phyloP scores from a whole-genome alignment of 208 protist species.

The Trypanosomatidae sp. region DNA sequence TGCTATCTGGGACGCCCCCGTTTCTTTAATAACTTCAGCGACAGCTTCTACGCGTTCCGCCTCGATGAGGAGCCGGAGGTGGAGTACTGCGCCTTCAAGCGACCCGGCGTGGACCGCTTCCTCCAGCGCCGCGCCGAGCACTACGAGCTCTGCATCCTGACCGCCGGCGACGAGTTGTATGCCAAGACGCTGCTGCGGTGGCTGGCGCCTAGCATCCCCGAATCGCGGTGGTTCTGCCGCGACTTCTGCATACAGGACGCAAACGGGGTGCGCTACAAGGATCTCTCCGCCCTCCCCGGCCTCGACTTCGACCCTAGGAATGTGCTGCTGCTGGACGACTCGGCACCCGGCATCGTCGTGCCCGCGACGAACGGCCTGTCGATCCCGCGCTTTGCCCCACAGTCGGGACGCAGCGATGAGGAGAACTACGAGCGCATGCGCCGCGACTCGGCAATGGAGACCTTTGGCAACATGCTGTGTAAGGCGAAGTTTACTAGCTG shows the following conservation, averaged over 20 bases:
- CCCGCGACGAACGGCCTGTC: slow-evolving; percentile 54
- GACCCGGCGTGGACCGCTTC: slow-evolving; percentile 52
- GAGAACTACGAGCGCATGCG: slow-evolving; percentile 34
- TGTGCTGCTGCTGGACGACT: slow-evolving; percentile 72
- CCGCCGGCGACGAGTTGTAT: slow-evolving; percentile 61
- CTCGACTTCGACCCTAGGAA: no score
- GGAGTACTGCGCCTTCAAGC: slow-evolving; percentile 48
- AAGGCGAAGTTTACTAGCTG: slow-evolving; percentile 15
- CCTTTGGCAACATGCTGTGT: slow-evolving; percentile 40
- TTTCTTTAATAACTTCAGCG: slow-evolving; percentile 25
- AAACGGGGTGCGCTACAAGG: no score
- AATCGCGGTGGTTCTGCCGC: slow-evolving; percentile 50
- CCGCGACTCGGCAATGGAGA: slow-evolving; percentile 27
- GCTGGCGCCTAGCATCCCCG: slow-evolving; percentile 36
- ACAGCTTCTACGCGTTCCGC: slow-evolving; percentile 20
- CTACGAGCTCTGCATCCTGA: slow-evolving; percentile 72
- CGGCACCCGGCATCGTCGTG: slow-evolving; percentile 53
- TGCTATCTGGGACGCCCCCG: slow-evolving; percentile 34
- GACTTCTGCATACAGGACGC: slow-evolving; percentile 36
- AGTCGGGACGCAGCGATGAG: slow-evolving; percentile 23
- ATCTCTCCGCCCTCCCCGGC: no score
- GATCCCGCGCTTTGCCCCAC: slow-evolving; percentile 57
- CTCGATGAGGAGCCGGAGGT: slow-evolving; percentile 23
- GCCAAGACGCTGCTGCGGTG: slow-evolving; percentile 47
- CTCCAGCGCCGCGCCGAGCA: slow-evolving; percentile 34